Evolutionary conservation across 306 rosid genomes (phyloP).

Genomic region (Nissolia schottii): DNA sequence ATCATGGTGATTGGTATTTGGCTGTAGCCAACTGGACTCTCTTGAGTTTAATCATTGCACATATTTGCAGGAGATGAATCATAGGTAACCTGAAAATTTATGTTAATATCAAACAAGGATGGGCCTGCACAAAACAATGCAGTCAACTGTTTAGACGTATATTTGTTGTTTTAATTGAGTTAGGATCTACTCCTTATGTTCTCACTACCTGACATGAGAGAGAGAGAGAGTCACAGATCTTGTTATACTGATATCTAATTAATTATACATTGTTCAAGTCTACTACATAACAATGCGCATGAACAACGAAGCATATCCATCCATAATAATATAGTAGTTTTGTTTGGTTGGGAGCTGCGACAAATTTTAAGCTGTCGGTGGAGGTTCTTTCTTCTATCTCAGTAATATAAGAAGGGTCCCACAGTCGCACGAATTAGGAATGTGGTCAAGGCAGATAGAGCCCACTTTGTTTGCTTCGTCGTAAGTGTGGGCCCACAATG

Average conservation of each 20-base stretch:
- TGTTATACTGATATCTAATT: too few relatives aligned
- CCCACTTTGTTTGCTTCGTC: neutral
- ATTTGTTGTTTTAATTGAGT: neutral
- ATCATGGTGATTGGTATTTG: neutral
- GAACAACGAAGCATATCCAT: neutral
- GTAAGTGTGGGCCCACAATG: neutral
- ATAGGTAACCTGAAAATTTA: neutral
- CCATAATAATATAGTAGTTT: neutral
- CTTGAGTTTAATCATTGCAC: neutral
- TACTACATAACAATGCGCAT: neutral
- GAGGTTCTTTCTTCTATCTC: neutral
- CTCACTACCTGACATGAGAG: neutral
- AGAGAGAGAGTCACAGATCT: too few relatives aligned
- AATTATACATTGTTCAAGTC: too few relatives aligned
- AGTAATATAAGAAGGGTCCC: neutral
- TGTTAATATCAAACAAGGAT: neutral
- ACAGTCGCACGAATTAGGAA: neutral
- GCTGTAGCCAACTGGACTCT: neutral
- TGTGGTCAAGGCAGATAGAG: neutral
- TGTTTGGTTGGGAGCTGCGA: too few relatives aligned
- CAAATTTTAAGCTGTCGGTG: conserved; percentile 34
- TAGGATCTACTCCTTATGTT: neutral
- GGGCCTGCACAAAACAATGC: neutral
- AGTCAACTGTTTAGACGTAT: neutral
- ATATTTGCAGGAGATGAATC: neutral